Evolutionary conservation across 352 stramenopile species (phyloP), one percentile per base, ranked within the genome.

Genomic region (Pythium sukuiense): DNA sequence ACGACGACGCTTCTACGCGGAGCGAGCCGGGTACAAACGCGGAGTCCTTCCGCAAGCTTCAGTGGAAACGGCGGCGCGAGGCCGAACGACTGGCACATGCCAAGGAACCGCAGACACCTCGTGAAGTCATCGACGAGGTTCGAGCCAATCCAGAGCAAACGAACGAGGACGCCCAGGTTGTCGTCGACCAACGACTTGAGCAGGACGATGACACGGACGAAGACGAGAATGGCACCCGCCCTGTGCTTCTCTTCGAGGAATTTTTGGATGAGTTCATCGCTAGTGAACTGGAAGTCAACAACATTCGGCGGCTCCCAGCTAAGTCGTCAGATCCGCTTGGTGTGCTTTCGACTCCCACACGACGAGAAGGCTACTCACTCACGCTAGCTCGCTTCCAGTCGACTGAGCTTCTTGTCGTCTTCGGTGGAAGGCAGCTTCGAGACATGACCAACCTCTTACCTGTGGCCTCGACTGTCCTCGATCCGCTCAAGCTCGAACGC

Each of bases 291-390:
- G 61, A 58, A 2, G 50, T 70, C 2, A 18, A 11, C 1, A 55
- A 55, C 56, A 60, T 69, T 33, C 48, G 43, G 26, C n/a, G n/a
- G 20, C 50, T 73, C 9, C 55, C 61, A 27, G 63, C 33, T 5
- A 61, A 70, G 32, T 55, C 72, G 20, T 78, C 69, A 0, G 79
- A 88, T 30, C 74, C 67, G 14, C 57, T 81, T 1, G 75, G 73
- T 26, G 69, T 63, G 27, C 65, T 85, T 35, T 88, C 81, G 0
- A 65, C 85, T 11, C 81, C 81, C 14, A 84, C 76, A 37, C 74
- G 72, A 26, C 76, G 80, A 8, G 81, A 90, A 57, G 80, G 80
- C 18, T 80, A 90, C 57, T 90, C 81, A 12, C 55, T 88, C n/a
- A 90, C 81, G 5, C 39, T 87, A 32, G 88, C 80, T 49, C n/a